Evolutionary conservation across 805 yeast species (phyloP).

Genomic region (Ogataea nakhonphanomensis): DNA sequence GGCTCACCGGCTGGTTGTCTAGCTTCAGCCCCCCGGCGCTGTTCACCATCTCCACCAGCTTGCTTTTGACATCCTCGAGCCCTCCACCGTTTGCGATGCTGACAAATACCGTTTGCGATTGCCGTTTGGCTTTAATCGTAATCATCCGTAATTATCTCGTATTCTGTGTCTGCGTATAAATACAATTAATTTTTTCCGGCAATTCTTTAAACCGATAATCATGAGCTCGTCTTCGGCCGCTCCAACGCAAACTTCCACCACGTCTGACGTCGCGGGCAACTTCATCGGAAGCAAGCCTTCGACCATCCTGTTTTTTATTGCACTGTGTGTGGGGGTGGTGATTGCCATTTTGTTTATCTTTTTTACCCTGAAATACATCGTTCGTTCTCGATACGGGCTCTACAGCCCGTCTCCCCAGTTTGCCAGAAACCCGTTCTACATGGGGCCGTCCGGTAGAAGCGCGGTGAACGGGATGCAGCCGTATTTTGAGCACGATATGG

Average conservation of each 20-base stretch:
- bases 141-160: slow-evolving; percentile 9
- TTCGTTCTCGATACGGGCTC: slow-evolving; percentile 54
- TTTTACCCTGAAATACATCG: slow-evolving; percentile 58
- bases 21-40: slow-evolving; percentile 46
- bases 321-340: slow-evolving; percentile 57
- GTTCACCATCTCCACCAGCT: slow-evolving; percentile 39
- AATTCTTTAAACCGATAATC: not conserved
- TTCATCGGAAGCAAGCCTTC: slow-evolving; percentile 50
- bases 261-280: slow-evolving; percentile 7
- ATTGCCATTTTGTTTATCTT: slow-evolving; percentile 55
- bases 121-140: slow-evolving; percentile 34
- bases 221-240: slow-evolving; percentile 7
- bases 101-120: slow-evolving; percentile 34
- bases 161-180: not conserved
- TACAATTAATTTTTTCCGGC: slow-evolving; percentile 1
- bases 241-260: slow-evolving; percentile 3
- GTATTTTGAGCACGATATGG: slow-evolving; percentile 22
- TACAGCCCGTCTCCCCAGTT: slow-evolving; percentile 37
- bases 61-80: slow-evolving; percentile 25
- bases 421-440: slow-evolving; percentile 24
- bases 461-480: slow-evolving; percentile 27
- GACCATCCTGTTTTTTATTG: slow-evolving; percentile 60
- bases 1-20: slow-evolving; percentile 27
- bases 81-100: slow-evolving; percentile 24
- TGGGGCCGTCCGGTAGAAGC: slow-evolving; percentile 24